These are phyloP conservation scores for Fusarium sp. DNA, from an alignment of 2,329 filamentous ascomycete genomes.

Conservation along the genomic window DNA sequence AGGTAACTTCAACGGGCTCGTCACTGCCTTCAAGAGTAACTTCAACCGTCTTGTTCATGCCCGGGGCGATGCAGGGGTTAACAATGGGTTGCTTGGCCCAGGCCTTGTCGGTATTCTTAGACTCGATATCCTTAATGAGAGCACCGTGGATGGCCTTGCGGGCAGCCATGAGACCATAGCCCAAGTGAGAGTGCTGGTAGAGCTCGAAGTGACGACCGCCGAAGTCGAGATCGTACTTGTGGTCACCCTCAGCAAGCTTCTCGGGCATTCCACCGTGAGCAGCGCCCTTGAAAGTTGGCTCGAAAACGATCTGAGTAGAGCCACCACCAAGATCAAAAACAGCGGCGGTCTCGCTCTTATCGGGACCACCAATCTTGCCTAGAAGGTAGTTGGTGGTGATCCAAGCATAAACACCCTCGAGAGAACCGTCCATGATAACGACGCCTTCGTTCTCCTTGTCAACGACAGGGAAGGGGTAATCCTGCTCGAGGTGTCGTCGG, in stretches of 20 bases:
- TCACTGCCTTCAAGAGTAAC: constrained; percentile 73
- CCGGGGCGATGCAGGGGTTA: constrained; percentile 87
- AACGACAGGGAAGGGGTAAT: constrained; percentile 94
- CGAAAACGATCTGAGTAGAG: constrained; percentile 97
- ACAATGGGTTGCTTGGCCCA: constrained; percentile 77
- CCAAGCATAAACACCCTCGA: constrained; percentile 98
- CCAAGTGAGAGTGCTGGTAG: constrained; percentile 98
- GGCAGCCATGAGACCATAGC: constrained; percentile 95
- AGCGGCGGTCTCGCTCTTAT: constrained; percentile 89
- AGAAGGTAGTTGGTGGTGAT: constrained; percentile 99
- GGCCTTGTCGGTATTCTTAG: constrained; percentile 64
- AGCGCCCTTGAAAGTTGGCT: constrained; percentile 86
- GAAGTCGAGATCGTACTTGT: constrained; percentile 93
- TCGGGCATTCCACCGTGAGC: constrained; percentile 82
- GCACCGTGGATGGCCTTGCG: constrained; percentile 83
- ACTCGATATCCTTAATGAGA: constrained; percentile 73
- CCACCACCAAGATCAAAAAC: constrained; percentile 96
- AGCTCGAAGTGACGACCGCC: constrained; percentile 90
- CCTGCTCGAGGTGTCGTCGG: constrained; percentile 80
- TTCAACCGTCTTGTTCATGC: constrained; percentile 76
- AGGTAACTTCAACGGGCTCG: constrained; percentile 73
- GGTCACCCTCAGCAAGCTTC: constrained; percentile 85
- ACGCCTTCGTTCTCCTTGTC: constrained; percentile 86
- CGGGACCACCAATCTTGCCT: constrained; percentile 93
- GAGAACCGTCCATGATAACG: constrained; percentile 95